Evolutionary conservation across 106 monocot genomes (phyloP).

Genomic region (Allium cepa): DNA sequence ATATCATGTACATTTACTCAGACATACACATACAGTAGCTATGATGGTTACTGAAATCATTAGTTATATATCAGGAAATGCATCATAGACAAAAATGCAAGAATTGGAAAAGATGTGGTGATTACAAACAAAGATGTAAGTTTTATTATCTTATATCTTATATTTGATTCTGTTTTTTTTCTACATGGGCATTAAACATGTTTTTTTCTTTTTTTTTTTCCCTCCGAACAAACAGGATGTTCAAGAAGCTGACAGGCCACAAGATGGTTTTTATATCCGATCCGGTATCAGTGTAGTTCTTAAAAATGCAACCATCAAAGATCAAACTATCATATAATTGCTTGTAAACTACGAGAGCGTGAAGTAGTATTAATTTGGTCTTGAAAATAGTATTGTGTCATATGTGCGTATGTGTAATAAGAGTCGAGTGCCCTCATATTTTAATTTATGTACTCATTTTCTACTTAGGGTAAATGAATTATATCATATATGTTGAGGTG

Average conservation of each 20-base stretch:
- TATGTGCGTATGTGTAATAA: too few species aligned
- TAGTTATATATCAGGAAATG: constrained; percentile 40
- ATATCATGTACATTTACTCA: too few species aligned
- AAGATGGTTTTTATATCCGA: constrained; percentile 73
- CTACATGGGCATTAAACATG: not conserved
- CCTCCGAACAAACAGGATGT: constrained; percentile 35
- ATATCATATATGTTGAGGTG: too few species aligned
- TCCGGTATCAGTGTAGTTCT: constrained; percentile 62
- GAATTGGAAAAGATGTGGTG: constrained; percentile 69
- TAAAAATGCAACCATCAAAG: constrained; percentile 76
- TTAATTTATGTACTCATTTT: too few species aligned
- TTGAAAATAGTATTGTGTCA: too few species aligned
- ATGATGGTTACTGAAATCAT: too few species aligned
- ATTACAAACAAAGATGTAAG: constrained; percentile 66
- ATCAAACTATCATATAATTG: constrained; percentile 60
- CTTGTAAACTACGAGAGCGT: too few species aligned
- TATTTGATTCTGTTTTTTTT: not conserved
- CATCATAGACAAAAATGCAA: constrained; percentile 83
- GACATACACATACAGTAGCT: too few species aligned
- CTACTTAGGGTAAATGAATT: too few species aligned
- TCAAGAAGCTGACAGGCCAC: constrained; percentile 69
- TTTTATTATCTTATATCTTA: not conserved
- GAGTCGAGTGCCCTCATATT: too few species aligned
- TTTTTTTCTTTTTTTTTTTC: not conserved
- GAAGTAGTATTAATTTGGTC: too few species aligned